phyloP scores from a whole-genome alignment of 345 rosid species.

The Salix caprea region DNA sequence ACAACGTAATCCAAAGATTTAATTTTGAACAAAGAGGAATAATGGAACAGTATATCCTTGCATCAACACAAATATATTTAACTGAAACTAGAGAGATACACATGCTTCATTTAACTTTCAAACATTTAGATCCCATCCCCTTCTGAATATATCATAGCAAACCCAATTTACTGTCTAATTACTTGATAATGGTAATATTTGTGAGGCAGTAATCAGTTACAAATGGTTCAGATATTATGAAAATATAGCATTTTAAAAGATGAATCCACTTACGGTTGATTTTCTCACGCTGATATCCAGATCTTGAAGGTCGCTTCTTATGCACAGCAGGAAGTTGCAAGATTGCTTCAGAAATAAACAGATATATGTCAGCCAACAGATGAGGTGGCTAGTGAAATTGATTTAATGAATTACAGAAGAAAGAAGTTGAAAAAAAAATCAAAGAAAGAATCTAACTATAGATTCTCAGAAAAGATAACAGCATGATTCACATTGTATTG shows the following conservation, averaged over 20 bases:
- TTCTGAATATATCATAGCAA: neutral
- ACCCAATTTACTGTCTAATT: neutral
- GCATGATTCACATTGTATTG: neutral
- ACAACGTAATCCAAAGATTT: neutral
- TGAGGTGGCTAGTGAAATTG: constrained; percentile 10
- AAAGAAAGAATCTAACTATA: neutral
- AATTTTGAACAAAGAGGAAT: neutral
- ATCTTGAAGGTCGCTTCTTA: constrained; percentile 66
- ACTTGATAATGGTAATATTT: neutral
- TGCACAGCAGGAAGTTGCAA: constrained; percentile 79
- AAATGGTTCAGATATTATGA: neutral
- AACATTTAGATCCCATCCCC: neutral
- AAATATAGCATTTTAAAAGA: neutral
- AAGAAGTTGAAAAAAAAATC: neutral
- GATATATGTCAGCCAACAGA: constrained; percentile 13
- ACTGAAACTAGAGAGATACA: neutral
- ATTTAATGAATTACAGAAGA: neutral
- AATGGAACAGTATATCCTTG: neutral
- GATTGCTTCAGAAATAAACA: constrained; percentile 58
- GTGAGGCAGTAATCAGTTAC: neutral
- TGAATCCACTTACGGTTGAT: constrained; percentile 60
- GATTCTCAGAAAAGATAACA: neutral
- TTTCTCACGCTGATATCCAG: constrained; percentile 80
- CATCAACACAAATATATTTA: neutral
- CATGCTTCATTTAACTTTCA: neutral